Conservation (phyloP, 139 green algal genomes). For the Chlorella ohadii region DNA sequence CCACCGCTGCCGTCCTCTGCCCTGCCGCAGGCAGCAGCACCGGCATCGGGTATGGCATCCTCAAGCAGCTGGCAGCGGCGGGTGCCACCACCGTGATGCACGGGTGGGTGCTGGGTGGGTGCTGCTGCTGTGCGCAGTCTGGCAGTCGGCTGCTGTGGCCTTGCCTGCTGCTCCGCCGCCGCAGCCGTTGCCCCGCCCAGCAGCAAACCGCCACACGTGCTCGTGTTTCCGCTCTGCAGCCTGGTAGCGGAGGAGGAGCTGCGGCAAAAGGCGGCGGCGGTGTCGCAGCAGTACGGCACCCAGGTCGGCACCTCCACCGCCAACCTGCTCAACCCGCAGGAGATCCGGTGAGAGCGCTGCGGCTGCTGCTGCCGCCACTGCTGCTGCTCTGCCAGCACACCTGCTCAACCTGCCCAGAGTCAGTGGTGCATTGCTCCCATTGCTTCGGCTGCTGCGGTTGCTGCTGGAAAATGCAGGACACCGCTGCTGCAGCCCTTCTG, state of each 20-base stretch:
- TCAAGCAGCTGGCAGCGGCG: constrained; percentile 49
- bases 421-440: too few species aligned
- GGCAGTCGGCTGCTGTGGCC: too few species aligned
- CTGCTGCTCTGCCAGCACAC: too few species aligned
- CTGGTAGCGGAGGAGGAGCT: constrained; percentile 42
- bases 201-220: too few species aligned
- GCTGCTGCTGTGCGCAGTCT: too few species aligned
- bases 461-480: too few species aligned
- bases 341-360: constrained; percentile 46
- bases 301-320: constrained; percentile 37
- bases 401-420: too few species aligned
- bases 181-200: too few species aligned
- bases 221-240: too few species aligned
- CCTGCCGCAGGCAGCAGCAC: constrained; percentile 45
- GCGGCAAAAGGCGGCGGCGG: constrained; percentile 12
- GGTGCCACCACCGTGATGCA: constrained; percentile 61
- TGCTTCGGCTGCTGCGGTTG: neutral
- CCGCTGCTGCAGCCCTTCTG: too few species aligned
- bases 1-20: neutral
- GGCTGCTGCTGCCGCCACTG: neutral
- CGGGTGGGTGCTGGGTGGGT: constrained; percentile 10
- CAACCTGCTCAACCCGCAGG: constrained; percentile 47
- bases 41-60: constrained; percentile 63
- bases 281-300: constrained; percentile 49
- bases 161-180: too few species aligned